These are phyloP conservation scores for Garcia nutans DNA, from an alignment of 345 rosid genomes.

Conservation along the genomic window DNA sequence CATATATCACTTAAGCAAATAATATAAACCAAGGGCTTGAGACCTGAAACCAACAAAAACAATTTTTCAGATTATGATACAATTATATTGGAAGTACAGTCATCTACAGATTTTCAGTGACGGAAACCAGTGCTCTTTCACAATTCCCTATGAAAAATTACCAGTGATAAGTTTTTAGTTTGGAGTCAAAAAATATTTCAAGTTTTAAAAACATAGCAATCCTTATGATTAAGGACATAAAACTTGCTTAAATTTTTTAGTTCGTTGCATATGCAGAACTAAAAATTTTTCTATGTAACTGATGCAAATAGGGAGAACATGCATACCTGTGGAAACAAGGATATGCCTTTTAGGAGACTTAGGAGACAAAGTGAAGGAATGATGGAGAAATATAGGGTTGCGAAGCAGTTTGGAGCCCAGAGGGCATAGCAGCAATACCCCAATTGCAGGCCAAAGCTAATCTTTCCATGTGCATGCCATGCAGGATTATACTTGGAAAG, in stretches of 20 bases:
- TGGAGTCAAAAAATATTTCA: neutral
- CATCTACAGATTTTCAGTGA: too few relatives aligned
- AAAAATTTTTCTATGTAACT: too few relatives aligned
- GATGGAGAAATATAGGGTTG: conserved; percentile 46
- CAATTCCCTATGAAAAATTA: too few relatives aligned
- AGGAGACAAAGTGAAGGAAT: conserved; percentile 62
- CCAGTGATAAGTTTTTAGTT: neutral
- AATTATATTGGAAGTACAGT: neutral
- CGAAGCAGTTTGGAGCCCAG: conserved; percentile 59
- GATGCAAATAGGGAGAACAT: neutral
- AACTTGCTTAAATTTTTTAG: too few relatives aligned
- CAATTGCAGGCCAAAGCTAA: conserved; percentile 50
- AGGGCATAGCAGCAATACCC: conserved; percentile 44
- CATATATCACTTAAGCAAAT: conserved; percentile 45
- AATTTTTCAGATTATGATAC: neutral
- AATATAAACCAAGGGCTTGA: conserved; percentile 63
- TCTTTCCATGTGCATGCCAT: conserved; percentile 51
- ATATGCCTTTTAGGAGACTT: conserved; percentile 51
- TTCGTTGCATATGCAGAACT: neutral
- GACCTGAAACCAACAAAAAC: conserved; percentile 30
- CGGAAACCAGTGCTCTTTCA: too few relatives aligned
- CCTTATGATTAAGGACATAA: too few relatives aligned
- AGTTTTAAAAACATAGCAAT: too few relatives aligned
- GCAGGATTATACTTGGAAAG: conserved; percentile 59
- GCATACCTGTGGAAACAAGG: conserved; percentile 71